These are phyloP conservation scores for Geranomyces michiganensis DNA, from an alignment of 192 early-diverging fungal genomes.

Conservation along the genomic window DNA sequence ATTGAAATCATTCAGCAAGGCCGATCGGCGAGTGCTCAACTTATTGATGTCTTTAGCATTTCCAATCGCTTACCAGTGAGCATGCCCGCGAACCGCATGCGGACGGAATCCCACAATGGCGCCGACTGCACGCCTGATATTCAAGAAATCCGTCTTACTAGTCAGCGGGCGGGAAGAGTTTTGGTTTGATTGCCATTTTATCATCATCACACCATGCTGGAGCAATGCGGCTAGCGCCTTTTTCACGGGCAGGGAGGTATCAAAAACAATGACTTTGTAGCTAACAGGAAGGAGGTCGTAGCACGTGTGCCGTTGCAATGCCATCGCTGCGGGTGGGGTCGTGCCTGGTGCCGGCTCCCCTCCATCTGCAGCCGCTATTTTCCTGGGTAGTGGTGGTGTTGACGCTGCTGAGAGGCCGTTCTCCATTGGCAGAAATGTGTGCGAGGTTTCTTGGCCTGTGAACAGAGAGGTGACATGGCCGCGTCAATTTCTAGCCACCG, in stretches of 20 bases:
- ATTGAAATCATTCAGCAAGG: too few relatives aligned
- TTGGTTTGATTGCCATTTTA: not conserved
- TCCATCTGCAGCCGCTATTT: not conserved
- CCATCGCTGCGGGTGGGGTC: conserved; percentile 27
- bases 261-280: conserved; percentile 89
- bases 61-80: conserved; percentile 73
- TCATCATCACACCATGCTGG: conserved; percentile 79
- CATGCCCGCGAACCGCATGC: conserved; percentile 89
- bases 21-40: too few relatives aligned
- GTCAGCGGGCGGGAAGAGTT: not conserved
- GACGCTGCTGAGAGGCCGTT: conserved; percentile 6
- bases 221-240: conserved; percentile 89
- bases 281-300: conserved; percentile 91
- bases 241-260: conserved; percentile 85
- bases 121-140: conserved; percentile 85
- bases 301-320: conserved; percentile 80
- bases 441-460: not conserved
- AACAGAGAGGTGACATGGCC: too few relatives aligned
- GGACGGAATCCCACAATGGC: conserved; percentile 83
- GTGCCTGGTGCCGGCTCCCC: not conserved
- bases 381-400: not conserved
- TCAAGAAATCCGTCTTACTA: too few relatives aligned
- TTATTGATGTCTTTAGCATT: too few relatives aligned
- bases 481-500: too few relatives aligned
- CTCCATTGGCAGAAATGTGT: conserved; percentile 9